Evolutionary conservation across 2,329 filamentous ascomycete genomes (phyloP), one percentile per base, ranked within the genome.

Genomic region (Trichoderma brevicompactum): DNA sequence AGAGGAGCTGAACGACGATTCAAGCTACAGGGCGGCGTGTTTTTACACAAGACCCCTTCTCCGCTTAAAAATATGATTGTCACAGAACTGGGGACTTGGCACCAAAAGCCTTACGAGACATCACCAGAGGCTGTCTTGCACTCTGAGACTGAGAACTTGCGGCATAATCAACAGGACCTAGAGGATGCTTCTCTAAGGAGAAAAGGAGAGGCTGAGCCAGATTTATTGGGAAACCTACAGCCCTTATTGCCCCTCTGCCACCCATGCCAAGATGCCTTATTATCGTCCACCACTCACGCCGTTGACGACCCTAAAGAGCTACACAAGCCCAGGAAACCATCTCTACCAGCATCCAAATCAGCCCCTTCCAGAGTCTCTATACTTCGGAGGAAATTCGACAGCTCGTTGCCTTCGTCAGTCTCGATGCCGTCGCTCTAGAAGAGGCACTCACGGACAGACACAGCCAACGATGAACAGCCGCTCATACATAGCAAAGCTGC

Each of bases 371-470:
- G 50, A 5, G 56, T 71, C 9, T 70, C 69, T 2, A 70, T 44
- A 34, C 69, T 73, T 34, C 70, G 70, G 54, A 68, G 68, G 36
- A 69, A 58, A 32, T 70, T 72, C 48, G 71, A 72, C 28, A 34
- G 56, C 6, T 68, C 69, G 34, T 64, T 62, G 23, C 40, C 64
- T 28, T 59, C 65, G 5, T 48, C 65, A 10, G 19, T 54, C 5
- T 62, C 66, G n/a, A 41, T 69, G 58, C 23, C 69, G 36, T 61
- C 66, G 5, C 13, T 60, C 38, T 66, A 66, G 36, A 68, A 50
- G 23, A 69, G 60, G 19, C 59, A 52, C 12, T 23, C 19, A 38
- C 46, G 54, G 19, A 34, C 44, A 62, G 59, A 36, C 38, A n/a
- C 38, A 15, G 34, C 15, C 53, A 61, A 43, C 46, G 65, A 65